Percentiles rank a stretch among this genome's conserved stretches.
phyloP scores from a whole-genome alignment of 139 green algal genomes.

The Gonium pectorale region DNA sequence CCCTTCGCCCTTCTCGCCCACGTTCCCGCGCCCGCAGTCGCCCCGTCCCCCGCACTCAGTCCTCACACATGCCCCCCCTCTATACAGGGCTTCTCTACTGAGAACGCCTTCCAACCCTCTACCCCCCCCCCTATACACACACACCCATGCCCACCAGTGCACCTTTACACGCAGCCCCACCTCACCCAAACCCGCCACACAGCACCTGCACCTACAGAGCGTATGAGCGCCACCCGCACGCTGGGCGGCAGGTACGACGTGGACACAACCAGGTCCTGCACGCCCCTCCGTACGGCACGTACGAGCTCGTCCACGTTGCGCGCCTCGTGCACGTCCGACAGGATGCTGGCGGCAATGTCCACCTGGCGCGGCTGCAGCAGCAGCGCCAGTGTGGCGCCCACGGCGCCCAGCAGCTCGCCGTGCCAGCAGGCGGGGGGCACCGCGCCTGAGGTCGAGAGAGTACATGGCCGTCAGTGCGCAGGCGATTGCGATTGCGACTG shows the following conservation, averaged over 20 bases:
- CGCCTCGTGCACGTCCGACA: slow-evolving; percentile 8
- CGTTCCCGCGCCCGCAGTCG: too few species aligned
- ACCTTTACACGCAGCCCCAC: neutral
- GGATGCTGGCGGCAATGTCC: neutral
- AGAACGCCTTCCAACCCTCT: too few species aligned
- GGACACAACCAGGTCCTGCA: slow-evolving; percentile 1
- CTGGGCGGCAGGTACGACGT: slow-evolving; percentile 28
- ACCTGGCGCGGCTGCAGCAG: slow-evolving; percentile 25
- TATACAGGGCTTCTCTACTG: too few species aligned
- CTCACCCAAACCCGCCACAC: neutral
- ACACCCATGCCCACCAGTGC: neutral
- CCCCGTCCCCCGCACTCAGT: too few species aligned
- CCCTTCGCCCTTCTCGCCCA: too few species aligned
- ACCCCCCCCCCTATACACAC: neutral
- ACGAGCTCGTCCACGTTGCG: slow-evolving; percentile 37
- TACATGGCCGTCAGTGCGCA: too few species aligned
- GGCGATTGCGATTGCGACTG: too few species aligned
- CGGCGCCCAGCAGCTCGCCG: neutral
- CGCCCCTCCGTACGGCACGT: slow-evolving; percentile 14
- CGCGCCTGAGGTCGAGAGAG: neutral
- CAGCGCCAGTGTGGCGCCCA: neutral
- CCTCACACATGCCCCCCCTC: too few species aligned
- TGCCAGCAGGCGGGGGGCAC: neutral
- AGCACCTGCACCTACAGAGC: slow-evolving; percentile 4
- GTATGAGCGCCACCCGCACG: slow-evolving; percentile 24